Evolutionary conservation across 768 basidiomycete genomes (phyloP).

Genomic region (Boletus edulis): DNA sequence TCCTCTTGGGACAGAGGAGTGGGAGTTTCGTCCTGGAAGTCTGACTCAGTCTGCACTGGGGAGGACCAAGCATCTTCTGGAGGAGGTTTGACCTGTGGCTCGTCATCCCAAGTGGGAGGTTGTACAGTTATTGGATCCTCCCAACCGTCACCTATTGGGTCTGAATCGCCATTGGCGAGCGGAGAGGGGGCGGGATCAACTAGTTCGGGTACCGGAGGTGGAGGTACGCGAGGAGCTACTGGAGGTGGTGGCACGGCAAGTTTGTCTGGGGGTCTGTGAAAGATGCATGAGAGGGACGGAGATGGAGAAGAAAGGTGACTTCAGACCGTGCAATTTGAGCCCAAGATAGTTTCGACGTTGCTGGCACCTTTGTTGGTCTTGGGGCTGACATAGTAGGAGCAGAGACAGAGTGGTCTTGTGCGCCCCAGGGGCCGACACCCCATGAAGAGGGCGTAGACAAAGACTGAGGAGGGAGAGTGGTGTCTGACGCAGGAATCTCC

Average conservation of each 20-base stretch:
- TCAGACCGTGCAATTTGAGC: constrained; percentile 71
- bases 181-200: constrained; percentile 27
- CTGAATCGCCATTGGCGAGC: constrained; percentile 32
- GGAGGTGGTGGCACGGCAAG: constrained; percentile 42
- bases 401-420: constrained; percentile 39
- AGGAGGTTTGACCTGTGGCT: constrained; percentile 42
- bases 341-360: constrained; percentile 80
- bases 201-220: constrained; percentile 22
- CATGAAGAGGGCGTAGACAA: constrained; percentile 34
- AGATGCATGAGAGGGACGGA: not conserved
- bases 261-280: constrained; percentile 63
- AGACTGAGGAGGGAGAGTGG: constrained; percentile 9
- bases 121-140: constrained; percentile 75
- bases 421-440: constrained; percentile 31
- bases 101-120: constrained; percentile 70
- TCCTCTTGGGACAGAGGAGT: constrained; percentile 32
- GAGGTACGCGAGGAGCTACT: constrained; percentile 13
- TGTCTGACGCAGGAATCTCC: constrained; percentile 15
- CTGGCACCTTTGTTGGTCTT: constrained; percentile 53
- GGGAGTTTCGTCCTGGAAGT: constrained; percentile 18
- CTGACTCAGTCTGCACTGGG: constrained; percentile 29
- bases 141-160: constrained; percentile 46
- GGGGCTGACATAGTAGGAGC: constrained; percentile 14
- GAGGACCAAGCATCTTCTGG: constrained; percentile 32
- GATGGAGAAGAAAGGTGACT: not conserved